A percentile compares a stretch with the other conserved stretches of the same genome.
Evolutionary conservation across 2,329 filamentous ascomycete species (phyloP).

Genomic region (Aspergillus sp.): DNA sequence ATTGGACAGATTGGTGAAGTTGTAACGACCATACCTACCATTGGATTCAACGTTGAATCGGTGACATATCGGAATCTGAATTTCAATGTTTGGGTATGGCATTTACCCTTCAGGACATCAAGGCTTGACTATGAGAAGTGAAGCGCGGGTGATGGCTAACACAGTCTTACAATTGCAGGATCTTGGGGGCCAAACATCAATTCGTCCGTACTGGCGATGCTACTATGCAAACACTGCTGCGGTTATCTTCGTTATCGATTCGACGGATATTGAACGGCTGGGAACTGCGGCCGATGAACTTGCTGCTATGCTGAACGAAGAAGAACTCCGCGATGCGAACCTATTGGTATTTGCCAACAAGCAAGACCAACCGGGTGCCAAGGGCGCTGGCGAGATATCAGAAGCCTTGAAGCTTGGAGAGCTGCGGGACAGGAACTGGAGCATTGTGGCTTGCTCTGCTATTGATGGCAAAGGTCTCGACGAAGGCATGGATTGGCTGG

Average conservation of each 20-base stretch:
- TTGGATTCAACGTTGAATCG: constrained; percentile 98
- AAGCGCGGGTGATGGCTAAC: not conserved
- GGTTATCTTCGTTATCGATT: constrained; percentile 97
- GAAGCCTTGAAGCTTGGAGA: constrained; percentile 86
- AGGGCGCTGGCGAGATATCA: constrained; percentile 93
- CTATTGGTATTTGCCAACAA: constrained; percentile 97
- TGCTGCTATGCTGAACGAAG: constrained; percentile 91
- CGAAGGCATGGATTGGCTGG: constrained; percentile 99
- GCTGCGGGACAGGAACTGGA: constrained; percentile 95
- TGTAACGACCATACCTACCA: constrained; percentile 97
- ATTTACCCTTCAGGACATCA: not conserved
- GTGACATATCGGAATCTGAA: constrained; percentile 98
- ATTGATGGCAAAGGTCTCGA: constrained; percentile 91
- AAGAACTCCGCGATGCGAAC: constrained; percentile 87
- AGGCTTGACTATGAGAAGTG: not conserved
- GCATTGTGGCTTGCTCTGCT: constrained; percentile 93
- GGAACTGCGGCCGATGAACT: constrained; percentile 90
- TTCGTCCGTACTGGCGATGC: constrained; percentile 97
- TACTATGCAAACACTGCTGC: constrained; percentile 99
- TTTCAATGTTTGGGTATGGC: constrained; percentile 91
- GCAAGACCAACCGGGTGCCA: constrained; percentile 94
- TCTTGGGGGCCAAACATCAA: constrained; percentile 95
- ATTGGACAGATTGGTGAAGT: constrained; percentile 81
- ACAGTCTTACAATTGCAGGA: constrained; percentile 49
- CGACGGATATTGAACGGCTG: constrained; percentile 91